phyloP scores from a whole-genome alignment of 169 alveolate species.

The Fabrea salina region DNA sequence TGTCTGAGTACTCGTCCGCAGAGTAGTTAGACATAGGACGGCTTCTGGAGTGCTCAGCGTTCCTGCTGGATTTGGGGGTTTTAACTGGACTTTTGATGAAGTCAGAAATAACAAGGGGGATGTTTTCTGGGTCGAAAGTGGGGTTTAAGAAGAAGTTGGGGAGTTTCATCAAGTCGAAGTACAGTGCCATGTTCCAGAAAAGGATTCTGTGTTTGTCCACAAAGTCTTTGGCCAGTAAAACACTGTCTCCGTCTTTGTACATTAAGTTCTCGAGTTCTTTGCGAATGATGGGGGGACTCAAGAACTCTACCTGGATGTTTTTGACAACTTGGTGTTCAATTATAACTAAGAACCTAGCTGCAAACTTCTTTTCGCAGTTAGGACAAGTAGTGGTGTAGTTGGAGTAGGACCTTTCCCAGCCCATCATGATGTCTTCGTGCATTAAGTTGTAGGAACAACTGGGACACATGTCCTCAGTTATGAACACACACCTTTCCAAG shows the following conservation, averaged over 20 bases:
- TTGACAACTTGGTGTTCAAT: background rate
- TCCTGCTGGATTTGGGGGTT: too few relatives aligned
- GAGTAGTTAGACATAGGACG: background rate
- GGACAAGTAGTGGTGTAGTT: slow-evolving; percentile 25
- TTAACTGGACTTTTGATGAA: too few relatives aligned
- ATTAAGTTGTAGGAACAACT: slow-evolving; percentile 8
- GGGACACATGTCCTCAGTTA: slow-evolving; percentile 20
- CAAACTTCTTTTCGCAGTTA: slow-evolving; percentile 20
- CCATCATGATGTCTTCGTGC: slow-evolving; percentile 28
- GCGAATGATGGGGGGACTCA: slow-evolving; percentile 10
- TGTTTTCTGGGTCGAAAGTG: background rate
- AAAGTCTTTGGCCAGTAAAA: slow-evolving; percentile 11
- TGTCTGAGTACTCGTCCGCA: slow-evolving; percentile 10
- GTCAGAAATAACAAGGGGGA: slow-evolving; percentile 23
- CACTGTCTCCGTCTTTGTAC: slow-evolving; percentile 15
- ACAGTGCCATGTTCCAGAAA: slow-evolving; percentile 22
- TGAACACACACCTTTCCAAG: background rate
- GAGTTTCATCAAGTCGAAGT: slow-evolving; percentile 2
- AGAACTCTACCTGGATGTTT: slow-evolving; percentile 13
- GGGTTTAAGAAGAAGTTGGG: slow-evolving; percentile 28
- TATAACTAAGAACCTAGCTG: slow-evolving; percentile 11
- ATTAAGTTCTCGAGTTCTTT: slow-evolving; percentile 33
- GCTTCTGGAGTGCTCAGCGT: too few relatives aligned
- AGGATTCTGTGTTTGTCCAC: slow-evolving; percentile 8
- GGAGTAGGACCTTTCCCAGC: slow-evolving; percentile 30